Percentiles rank a stretch among this genome's conserved stretches.
phyloP scores from a whole-genome alignment of 2,329 filamentous ascomycete species.

The Ophiostoma angusticollis region DNA sequence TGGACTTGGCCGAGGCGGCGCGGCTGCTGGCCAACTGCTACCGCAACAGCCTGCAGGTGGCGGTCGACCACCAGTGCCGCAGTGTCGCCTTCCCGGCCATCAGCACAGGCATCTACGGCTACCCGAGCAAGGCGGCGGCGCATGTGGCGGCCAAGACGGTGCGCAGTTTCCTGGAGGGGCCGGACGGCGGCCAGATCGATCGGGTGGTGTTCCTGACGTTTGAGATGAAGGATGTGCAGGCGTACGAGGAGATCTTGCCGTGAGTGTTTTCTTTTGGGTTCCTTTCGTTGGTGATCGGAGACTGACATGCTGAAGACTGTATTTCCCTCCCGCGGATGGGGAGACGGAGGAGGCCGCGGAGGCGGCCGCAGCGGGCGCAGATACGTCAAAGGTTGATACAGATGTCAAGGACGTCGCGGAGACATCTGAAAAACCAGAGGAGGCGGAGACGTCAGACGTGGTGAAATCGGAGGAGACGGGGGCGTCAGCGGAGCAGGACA shows the following conservation, averaged over 20 bases:
- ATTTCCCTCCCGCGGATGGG: not conserved
- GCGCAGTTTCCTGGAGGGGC: slow-evolving; percentile 38
- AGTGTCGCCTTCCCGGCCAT: slow-evolving; percentile 74
- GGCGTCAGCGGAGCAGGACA: not conserved
- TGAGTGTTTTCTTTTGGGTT: slow-evolving; percentile 32
- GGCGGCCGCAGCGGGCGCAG: too few relatives aligned
- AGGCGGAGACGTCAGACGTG: too few relatives aligned
- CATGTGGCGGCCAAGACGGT: slow-evolving; percentile 52
- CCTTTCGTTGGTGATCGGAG: too few relatives aligned
- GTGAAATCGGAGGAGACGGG: too few relatives aligned
- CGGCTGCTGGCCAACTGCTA: slow-evolving; percentile 52
- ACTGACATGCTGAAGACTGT: too few relatives aligned
- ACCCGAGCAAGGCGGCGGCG: slow-evolving; percentile 63
- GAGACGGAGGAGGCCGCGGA: too few relatives aligned
- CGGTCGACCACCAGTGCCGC: slow-evolving; percentile 49
- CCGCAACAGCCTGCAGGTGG: slow-evolving; percentile 55
- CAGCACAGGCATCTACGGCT: slow-evolving; percentile 84
- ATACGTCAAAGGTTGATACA: too few relatives aligned
- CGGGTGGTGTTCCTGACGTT: slow-evolving; percentile 80
- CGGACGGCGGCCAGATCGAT: slow-evolving; percentile 41
- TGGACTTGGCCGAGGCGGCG: slow-evolving; percentile 29
- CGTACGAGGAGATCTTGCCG: slow-evolving; percentile 62
- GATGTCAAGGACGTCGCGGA: too few relatives aligned
- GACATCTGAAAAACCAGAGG: too few relatives aligned
- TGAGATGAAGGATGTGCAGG: slow-evolving; percentile 58